Percentiles rank a stretch among this genome's conserved stretches.
phyloP scores from a whole-genome alignment of 257 asterid species.

The Forsythia viridissima region DNA sequence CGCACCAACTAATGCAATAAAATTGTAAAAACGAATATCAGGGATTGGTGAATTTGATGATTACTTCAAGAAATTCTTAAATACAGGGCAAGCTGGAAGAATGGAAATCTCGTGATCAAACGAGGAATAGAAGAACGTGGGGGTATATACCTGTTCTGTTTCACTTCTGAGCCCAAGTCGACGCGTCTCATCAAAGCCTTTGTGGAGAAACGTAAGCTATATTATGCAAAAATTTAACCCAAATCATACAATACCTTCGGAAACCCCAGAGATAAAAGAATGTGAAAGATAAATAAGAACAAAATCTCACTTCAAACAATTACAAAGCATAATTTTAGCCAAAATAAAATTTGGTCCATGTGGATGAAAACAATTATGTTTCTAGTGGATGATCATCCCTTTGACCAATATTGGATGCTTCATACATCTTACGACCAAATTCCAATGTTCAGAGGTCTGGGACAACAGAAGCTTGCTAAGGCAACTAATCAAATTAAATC shows the following conservation, averaged over 20 bases:
- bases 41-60: slow-evolving; percentile 3
- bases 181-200: slow-evolving; percentile 97
- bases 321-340: neutral
- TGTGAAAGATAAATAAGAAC: neutral
- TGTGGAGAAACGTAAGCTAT: slow-evolving; percentile 91
- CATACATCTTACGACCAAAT: neutral
- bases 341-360: neutral
- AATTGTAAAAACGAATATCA: slow-evolving; percentile 20
- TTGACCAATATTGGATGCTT: neutral
- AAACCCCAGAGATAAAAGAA: slow-evolving; percentile 12
- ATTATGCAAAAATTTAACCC: slow-evolving; percentile 20
- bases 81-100: slow-evolving; percentile 3
- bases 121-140: slow-evolving; percentile 20
- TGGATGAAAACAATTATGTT: neutral
- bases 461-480: neutral
- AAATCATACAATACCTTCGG: slow-evolving; percentile 24
- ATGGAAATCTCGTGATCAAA: slow-evolving; percentile 3
- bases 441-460: neutral
- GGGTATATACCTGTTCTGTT: slow-evolving; percentile 74
- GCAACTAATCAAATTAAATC: neutral
- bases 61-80: slow-evolving; percentile 15
- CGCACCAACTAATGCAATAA: slow-evolving; percentile 73
- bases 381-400: neutral
- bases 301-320: neutral
- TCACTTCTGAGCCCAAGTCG: slow-evolving; percentile 91